Percentiles rank a stretch among this genome's conserved stretches.
Evolutionary conservation across 2,329 filamentous ascomycete genomes (phyloP).

Genomic region (Exophiala sp.): DNA sequence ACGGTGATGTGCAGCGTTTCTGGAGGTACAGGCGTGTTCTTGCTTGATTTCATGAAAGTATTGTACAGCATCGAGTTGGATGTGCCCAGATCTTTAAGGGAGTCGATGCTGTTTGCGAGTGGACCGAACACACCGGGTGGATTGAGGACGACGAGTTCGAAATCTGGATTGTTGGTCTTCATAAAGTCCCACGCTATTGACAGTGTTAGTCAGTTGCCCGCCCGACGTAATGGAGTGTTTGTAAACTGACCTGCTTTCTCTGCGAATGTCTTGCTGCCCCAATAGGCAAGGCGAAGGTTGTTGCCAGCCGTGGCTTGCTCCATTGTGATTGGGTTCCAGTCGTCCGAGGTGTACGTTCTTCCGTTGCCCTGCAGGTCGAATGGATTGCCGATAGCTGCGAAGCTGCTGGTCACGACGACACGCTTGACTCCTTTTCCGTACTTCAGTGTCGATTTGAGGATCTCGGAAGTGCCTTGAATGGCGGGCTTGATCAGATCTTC

Average conservation of each 20-base stretch:
- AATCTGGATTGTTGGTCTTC: slow-evolving; percentile 23
- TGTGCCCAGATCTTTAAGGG: not conserved
- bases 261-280: slow-evolving; percentile 48
- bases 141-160: slow-evolving; percentile 69
- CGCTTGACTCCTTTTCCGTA: slow-evolving; percentile 63
- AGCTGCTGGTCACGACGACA: slow-evolving; percentile 68
- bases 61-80: slow-evolving; percentile 6
- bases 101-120: not conserved
- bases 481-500: slow-evolving; percentile 34
- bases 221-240: no score
- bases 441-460: slow-evolving; percentile 59
- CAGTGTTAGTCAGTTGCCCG: not conserved
- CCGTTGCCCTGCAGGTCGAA: slow-evolving; percentile 25
- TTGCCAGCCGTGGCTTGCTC: slow-evolving; percentile 35
- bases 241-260: slow-evolving; percentile 18
- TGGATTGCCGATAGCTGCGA: slow-evolving; percentile 60
- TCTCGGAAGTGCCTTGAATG: slow-evolving; percentile 59
- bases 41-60: slow-evolving; percentile 18
- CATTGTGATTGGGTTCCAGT: slow-evolving; percentile 44
- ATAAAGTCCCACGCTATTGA: slow-evolving; percentile 28
- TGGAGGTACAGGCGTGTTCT: slow-evolving; percentile 17
- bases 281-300: slow-evolving; percentile 34
- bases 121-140: slow-evolving; percentile 38
- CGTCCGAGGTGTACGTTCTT: slow-evolving; percentile 34
- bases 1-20: slow-evolving; percentile 9